phyloP scores from a whole-genome alignment of 805 yeast species.

The Tetrapisispora nanseiensis region DNA sequence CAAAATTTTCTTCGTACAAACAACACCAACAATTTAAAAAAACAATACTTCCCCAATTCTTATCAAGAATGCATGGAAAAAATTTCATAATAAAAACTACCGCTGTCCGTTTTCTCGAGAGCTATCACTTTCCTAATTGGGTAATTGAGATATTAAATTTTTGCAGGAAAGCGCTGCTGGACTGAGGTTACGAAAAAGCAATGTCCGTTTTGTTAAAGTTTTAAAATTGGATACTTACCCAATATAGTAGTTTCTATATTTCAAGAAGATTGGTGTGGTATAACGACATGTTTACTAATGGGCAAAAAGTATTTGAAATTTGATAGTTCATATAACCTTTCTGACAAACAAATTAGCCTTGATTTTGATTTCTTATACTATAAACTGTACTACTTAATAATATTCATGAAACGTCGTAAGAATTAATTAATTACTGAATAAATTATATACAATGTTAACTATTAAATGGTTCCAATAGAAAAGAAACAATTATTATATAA shows the following conservation, averaged over 20 bases:
- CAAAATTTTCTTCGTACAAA: too few species aligned
- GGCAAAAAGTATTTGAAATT: not conserved
- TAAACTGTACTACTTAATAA: too few species aligned
- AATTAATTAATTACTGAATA: too few species aligned
- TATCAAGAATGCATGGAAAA: constrained; percentile 1
- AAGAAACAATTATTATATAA: too few species aligned
- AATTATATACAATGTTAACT: too few species aligned
- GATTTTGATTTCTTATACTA: too few species aligned
- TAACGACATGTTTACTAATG: not conserved
- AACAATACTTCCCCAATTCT: too few species aligned
- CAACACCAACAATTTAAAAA: too few species aligned
- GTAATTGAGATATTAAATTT: not conserved
- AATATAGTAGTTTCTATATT: not conserved
- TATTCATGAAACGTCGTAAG: too few species aligned
- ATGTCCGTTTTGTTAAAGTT: not conserved
- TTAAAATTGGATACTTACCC: not conserved
- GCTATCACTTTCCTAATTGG: not conserved
- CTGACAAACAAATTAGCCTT: too few species aligned
- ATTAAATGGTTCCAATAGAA: too few species aligned
- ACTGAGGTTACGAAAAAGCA: not conserved
- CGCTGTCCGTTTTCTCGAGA: constrained; percentile 2
- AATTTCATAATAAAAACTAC: not conserved
- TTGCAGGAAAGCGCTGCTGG: not conserved
- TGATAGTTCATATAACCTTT: too few species aligned
- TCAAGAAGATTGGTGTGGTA: not conserved